Percentiles rank a stretch among this genome's conserved stretches.
Conservation (phyloP, 2,329 filamentous ascomycete genomes). For the Mariannaea elegans region DNA sequence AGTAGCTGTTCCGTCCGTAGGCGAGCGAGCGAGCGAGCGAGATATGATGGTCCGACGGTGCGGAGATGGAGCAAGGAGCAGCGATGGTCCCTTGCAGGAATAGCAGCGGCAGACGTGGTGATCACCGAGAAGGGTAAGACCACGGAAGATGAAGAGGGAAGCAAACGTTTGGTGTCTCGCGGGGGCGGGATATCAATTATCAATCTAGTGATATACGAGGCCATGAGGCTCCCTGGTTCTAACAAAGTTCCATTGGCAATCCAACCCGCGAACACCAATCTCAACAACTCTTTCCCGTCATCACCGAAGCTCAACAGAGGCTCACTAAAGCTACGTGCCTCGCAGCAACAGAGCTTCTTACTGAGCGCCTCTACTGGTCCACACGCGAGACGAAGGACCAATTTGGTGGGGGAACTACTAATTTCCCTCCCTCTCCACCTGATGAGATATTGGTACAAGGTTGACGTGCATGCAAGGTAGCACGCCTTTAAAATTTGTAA, state of each 20-base stretch:
- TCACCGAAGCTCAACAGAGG: not conserved
- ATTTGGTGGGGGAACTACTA: constrained; percentile 11
- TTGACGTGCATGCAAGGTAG: constrained; percentile 15
- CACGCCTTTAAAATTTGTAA: not conserved
- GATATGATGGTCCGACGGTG: constrained; percentile 23
- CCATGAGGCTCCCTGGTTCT: too few relatives aligned
- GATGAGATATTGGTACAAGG: constrained; percentile 19
- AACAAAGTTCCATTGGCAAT: not conserved
- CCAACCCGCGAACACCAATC: not conserved
- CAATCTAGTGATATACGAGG: too few relatives aligned
- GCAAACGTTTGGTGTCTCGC: too few relatives aligned
- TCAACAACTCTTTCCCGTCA: not conserved
- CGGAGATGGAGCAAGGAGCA: constrained; percentile 17
- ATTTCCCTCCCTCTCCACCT: constrained; percentile 1
- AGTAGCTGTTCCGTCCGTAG: constrained; percentile 2
- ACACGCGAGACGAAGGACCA: constrained; percentile 2
- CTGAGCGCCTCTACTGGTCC: not conserved
- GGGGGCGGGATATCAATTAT: too few relatives aligned
- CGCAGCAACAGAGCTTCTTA: not conserved
- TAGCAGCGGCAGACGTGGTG: not conserved
- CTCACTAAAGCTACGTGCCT: not conserved
- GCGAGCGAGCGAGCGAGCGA: constrained; percentile 9
- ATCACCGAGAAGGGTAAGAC: not conserved
- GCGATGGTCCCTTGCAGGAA: constrained; percentile 22
- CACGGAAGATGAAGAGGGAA: not conserved